Base-by-base conservation (phyloP, 768 basidiomycete genomes). In the Suillus lakei region DNA sequence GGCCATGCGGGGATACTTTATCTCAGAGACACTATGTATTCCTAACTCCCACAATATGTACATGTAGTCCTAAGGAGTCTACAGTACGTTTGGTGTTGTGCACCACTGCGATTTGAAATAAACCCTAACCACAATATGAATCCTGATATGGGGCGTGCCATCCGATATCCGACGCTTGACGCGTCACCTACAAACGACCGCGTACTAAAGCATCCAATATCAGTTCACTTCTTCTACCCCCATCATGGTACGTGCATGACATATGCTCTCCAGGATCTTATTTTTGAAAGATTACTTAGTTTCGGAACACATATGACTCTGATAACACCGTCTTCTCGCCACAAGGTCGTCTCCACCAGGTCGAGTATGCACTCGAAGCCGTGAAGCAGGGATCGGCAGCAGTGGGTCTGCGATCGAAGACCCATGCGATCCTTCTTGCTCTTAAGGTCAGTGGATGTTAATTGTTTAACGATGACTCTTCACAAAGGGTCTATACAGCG, bases 301-400 rank as follows among this genome's bases (percentile, higher is more conserved):
- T 95, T 76, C 85, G 96, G 72, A 98, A 98, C 76, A 97, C 96
- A 3, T 99, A 99, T 83, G 97, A 99, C 80, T 97, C 95, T 54
- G 97, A 99, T 81, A 98, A 98, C 81, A 98, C 96, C 50, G 96
- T 96, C 70, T 95, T 96, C 83, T 95, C 91, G 5, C 97, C 96
- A 0, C 97, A 98, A 84, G 96, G 97, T 65, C 91, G 97, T 48
- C 85, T 99, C 60, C 97, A 98, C 79, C 95, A 98, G 77, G 96
- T 98, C 71, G 96, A 98, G 80, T 98, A 99, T 86, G 96, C 98
- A 2, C 89, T 98, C 62, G 98, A 99, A 80, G 98, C 98, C 65
- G 97, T 99, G 70, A 99, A 99, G 85, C 98, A 99, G 76, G 98
- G 98, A 68, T 98, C 96, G 66, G 98, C 98, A n/a, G 96, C 95